Conservation (phyloP, 176 grass and related monocot species). For the Cenchrus purpureus region DNA sequence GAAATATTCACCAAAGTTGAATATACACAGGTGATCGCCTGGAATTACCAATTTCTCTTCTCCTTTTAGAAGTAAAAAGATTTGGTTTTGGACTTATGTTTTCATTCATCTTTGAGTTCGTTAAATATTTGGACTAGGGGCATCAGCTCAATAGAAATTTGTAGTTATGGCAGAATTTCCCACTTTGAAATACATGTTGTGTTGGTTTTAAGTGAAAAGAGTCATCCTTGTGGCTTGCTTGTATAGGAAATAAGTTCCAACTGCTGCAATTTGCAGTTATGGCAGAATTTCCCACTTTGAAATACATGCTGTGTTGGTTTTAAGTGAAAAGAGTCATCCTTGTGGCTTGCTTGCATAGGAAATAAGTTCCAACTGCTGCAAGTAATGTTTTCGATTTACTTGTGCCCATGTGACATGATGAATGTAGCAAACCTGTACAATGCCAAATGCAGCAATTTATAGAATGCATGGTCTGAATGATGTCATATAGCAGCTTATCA, state of each 20-base stretch:
- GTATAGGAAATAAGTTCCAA: neutral
- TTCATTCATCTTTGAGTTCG: constrained; percentile 21
- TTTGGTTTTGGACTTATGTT: constrained; percentile 21
- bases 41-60: constrained; percentile 17
- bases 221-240: neutral
- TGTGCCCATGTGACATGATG: neutral
- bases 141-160: neutral
- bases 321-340: neutral
- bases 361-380: neutral
- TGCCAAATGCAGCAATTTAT: neutral
- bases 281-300: neutral
- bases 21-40: constrained; percentile 80
- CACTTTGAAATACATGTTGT: neutral
- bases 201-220: neutral
- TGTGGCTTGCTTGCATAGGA: neutral
- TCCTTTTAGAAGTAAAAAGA: constrained; percentile 26
- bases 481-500: constrained; percentile 2
- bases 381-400: neutral
- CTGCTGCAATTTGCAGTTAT: neutral
- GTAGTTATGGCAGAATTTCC: neutral
- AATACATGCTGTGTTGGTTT: neutral
- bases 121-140: constrained; percentile 17
- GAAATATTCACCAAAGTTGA: constrained; percentile 99
- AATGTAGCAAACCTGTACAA: neutral
- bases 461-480: constrained; percentile 6